Evolutionary conservation across 257 asterid genomes (phyloP), one percentile per base, ranked within the genome.

Genomic region (Henckelia pumila): DNA sequence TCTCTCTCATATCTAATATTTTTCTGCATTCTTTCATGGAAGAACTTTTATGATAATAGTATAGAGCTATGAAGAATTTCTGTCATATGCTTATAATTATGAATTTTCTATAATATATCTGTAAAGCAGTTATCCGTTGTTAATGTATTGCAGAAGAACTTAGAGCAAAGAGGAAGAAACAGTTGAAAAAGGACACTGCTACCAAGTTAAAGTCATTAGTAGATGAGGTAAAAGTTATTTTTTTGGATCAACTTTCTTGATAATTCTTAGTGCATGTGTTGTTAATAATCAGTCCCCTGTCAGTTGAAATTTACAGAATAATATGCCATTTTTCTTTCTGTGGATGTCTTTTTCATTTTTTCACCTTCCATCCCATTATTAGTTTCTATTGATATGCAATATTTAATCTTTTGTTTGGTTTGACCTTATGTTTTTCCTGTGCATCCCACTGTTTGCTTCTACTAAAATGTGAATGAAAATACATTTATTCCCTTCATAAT

Each of bases 121-220:
- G 35, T 30, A 25, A 22, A 35, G 67, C 64, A 40, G 52, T 76
- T 63, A 32, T 64, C 72, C 33, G 49, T 64, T 64, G 70, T 76
- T 71, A 55, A 37, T 76, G 75, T 35, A 66, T 68, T 77, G 81
- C 97, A 93, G 99, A 86, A 75, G 97, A 93, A 80, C 92, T 93
- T 71, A 77, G 95, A 71, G 83, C 88, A 52, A 88, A 85, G 83
- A 79, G 99, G 86, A 93, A 91, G 83, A 93, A 90, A 81, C 89
- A 88, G 82, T 82, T 93, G 71, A 93, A 87, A 72, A 93, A 90
- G 70, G 88, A 93, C 76, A 93, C 86, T 60, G 95, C 96, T 69
- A 28, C 83, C 25, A 93, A 88, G 84, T 72, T 93, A 60, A 93
- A 93, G 86, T 90, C 97, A 37, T 64, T 75, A 37, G 99, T 90